phyloP scores from a whole-genome alignment of 768 basidiomycete species.

The Pleurotus cornucopiae region DNA sequence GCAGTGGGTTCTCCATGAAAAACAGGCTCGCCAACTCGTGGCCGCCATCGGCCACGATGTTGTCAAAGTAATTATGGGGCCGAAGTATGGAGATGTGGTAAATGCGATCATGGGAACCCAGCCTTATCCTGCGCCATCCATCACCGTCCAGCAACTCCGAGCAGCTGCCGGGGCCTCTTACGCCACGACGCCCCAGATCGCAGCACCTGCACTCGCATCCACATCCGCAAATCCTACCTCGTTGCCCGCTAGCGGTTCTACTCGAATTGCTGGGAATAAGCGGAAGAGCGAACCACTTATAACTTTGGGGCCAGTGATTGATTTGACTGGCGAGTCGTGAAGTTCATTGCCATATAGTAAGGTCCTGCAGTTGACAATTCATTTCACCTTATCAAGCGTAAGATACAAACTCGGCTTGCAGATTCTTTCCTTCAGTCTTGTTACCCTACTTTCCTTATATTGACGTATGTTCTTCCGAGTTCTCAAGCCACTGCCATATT shows the following conservation, averaged over 20 bases:
- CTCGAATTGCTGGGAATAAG: conserved; percentile 15
- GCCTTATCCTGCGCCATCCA: conserved; percentile 5
- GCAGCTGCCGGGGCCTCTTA: background rate
- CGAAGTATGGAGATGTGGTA: conserved; percentile 24
- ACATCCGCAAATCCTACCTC: conserved; percentile 8
- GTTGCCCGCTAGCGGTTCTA: no score
- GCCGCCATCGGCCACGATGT: conserved; percentile 22
- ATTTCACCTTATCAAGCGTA: background rate
- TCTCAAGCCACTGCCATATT: background rate
- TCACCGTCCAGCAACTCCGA: no score
- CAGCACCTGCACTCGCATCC: conserved; percentile 12
- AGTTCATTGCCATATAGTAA: background rate
- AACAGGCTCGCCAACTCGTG: conserved; percentile 22
- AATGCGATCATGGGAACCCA: conserved; percentile 20
- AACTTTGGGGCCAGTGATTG: conserved; percentile 17
- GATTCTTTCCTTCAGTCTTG: background rate
- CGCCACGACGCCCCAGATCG: conserved; percentile 16
- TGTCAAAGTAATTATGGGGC: conserved; percentile 26
- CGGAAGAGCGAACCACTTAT: conserved; percentile 13
- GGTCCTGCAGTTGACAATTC: background rate
- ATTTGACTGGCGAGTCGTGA: conserved; percentile 17
- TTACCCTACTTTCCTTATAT: background rate
- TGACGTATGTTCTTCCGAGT: background rate
- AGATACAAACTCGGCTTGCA: background rate
- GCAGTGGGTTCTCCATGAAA: conserved; percentile 20